These are phyloP conservation scores for Ophiostoma tasmaniense DNA, from an alignment of 2,329 filamentous ascomycete genomes.

Conservation along the genomic window DNA sequence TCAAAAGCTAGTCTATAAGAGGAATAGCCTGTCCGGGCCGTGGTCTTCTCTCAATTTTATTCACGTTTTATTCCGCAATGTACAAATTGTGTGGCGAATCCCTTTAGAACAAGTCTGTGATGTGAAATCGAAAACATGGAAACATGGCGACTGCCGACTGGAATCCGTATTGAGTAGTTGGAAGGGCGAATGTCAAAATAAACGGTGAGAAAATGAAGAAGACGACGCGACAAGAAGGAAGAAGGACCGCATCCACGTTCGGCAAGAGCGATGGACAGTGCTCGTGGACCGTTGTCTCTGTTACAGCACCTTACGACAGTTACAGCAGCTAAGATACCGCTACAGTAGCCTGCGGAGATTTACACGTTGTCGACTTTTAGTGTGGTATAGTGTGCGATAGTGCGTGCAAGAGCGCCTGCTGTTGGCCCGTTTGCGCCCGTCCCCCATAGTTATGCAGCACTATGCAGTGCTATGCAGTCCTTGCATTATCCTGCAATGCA, in stretches of 20 bases:
- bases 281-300: neutral
- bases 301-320: neutral
- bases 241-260: neutral
- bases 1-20: neutral
- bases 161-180: too few relatives aligned
- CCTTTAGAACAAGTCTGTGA: neutral
- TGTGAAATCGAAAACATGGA: too few relatives aligned
- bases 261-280: slow-evolving; percentile 6
- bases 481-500: neutral
- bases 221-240: neutral
- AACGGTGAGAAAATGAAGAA: neutral
- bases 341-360: neutral
- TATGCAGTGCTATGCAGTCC: neutral
- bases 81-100: neutral
- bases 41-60: neutral
- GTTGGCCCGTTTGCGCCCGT: neutral
- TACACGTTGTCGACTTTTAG: neutral
- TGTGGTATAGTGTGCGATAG: neutral
- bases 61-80: neutral
- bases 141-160: too few relatives aligned
- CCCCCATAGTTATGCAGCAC: neutral
- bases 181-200: neutral
- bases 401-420: neutral
- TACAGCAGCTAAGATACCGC: neutral
- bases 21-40: neutral